Conservation (phyloP, 2,329 filamentous ascomycete genomes). For the Arthrobotrys sinensis region DNA sequence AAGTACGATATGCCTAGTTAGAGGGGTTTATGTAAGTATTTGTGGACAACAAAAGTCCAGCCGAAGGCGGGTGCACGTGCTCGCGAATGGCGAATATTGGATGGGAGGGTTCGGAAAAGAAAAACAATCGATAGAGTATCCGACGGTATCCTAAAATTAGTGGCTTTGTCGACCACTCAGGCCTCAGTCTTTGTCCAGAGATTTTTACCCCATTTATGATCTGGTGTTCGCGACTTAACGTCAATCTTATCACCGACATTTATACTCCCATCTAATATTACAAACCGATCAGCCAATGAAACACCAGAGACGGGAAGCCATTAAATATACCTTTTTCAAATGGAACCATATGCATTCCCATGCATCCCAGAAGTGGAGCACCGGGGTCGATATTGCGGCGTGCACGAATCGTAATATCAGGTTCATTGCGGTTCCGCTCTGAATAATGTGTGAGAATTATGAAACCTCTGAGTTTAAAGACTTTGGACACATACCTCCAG, state of each 20-base stretch:
- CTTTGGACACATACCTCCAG: slow-evolving; percentile 32
- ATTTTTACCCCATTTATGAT: slow-evolving; percentile 50
- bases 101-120: neutral
- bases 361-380: slow-evolving; percentile 47
- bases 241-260: slow-evolving; percentile 41
- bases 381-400: slow-evolving; percentile 52
- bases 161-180: neutral
- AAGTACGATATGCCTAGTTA: slow-evolving; percentile 46
- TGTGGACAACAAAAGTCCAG: too few species aligned
- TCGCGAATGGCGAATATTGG: too few species aligned
- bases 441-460: neutral
- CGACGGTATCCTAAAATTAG: neutral
- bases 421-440: slow-evolving; percentile 56
- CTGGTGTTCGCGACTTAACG: slow-evolving; percentile 35
- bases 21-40: neutral
- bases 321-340: slow-evolving; percentile 39
- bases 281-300: neutral
- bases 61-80: too few species aligned
- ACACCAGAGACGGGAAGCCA: neutral
- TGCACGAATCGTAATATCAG: slow-evolving; percentile 49
- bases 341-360: slow-evolving; percentile 59
- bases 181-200: slow-evolving; percentile 51
- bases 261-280: slow-evolving; percentile 36
- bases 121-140: neutral
- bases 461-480: neutral